phyloP scores from a whole-genome alignment of 1,284 basidiomycete genomes.

The Salmacisia buchloeana region DNA sequence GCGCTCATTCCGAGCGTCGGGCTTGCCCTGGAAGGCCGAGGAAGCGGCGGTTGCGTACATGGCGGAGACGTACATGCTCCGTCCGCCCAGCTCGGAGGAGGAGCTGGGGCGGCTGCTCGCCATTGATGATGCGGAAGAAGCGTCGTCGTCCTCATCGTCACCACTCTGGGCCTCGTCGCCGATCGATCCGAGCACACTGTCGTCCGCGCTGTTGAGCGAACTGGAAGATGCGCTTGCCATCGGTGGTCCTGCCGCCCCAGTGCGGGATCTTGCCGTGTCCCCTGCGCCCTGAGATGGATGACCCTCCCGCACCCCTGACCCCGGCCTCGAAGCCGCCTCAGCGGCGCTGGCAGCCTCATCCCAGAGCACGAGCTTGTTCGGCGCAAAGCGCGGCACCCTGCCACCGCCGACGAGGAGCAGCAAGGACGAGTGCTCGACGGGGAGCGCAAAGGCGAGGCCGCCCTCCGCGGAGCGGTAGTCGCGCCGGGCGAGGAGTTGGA shows the following conservation, averaged over 20 bases:
- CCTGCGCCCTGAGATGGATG: neutral
- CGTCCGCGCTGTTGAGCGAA: neutral
- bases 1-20: neutral
- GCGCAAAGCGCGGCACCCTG: slow-evolving; percentile 37
- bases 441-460: slow-evolving; percentile 27
- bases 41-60: neutral
- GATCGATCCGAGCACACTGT: neutral
- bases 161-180: neutral
- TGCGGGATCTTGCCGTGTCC: neutral
- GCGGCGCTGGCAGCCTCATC: slow-evolving; percentile 35
- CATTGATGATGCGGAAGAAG: neutral
- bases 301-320: neutral
- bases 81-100: neutral
- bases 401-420: slow-evolving; percentile 42
- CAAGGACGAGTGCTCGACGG: slow-evolving; percentile 32
- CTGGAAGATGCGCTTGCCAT: neutral
- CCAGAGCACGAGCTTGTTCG: slow-evolving; percentile 44
- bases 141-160: neutral
- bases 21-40: too few species aligned
- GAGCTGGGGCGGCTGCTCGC: neutral
- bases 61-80: slow-evolving; percentile 3
- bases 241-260: neutral
- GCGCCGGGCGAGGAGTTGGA: slow-evolving; percentile 1
- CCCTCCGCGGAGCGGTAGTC: slow-evolving; percentile 31
- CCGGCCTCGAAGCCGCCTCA: slow-evolving; percentile 17